Evolutionary conservation across 345 rosid genomes (phyloP).

Genomic region (Eucalyptus guilfoylei): DNA sequence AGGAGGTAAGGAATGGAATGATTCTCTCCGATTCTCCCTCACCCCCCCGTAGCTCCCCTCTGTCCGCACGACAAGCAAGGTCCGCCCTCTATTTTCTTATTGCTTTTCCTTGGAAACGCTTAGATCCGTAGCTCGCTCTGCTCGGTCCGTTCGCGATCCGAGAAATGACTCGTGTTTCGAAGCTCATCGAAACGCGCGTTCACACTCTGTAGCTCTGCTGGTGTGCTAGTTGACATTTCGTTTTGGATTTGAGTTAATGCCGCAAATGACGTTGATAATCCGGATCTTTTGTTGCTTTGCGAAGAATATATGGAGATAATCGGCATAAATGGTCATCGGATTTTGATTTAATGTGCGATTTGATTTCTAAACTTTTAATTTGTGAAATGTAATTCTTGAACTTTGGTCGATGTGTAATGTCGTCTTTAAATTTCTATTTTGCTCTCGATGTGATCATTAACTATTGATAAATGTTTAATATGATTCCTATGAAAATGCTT

Average conservation of each 20-base stretch:
- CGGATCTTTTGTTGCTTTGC: neutral
- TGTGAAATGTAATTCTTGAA: rapidly evolving
- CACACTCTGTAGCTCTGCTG: neutral
- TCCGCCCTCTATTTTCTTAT: neutral
- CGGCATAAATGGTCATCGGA: rapidly evolving
- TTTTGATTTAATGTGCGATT: too few species aligned
- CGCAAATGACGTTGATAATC: neutral
- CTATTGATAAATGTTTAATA: too few species aligned
- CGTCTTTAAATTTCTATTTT: too few species aligned
- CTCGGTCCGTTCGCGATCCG: neutral
- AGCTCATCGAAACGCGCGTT: rapidly evolving
- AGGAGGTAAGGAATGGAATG: neutral
- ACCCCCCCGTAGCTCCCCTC: neutral
- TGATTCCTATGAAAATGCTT: rapidly evolving
- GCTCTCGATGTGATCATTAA: too few species aligned
- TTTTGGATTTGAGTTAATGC: neutral
- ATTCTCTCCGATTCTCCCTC: neutral
- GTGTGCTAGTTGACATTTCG: rapidly evolving
- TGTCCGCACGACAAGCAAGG: neutral
- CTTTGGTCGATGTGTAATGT: rapidly evolving
- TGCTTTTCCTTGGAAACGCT: neutral
- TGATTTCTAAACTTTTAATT: neutral
- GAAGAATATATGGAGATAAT: rapidly evolving
- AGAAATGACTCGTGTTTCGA: neutral
- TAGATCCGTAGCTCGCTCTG: neutral